Evolutionary conservation across 2,329 filamentous ascomycete genomes (phyloP).

Genomic region (Cytospora paraplurivora): DNA sequence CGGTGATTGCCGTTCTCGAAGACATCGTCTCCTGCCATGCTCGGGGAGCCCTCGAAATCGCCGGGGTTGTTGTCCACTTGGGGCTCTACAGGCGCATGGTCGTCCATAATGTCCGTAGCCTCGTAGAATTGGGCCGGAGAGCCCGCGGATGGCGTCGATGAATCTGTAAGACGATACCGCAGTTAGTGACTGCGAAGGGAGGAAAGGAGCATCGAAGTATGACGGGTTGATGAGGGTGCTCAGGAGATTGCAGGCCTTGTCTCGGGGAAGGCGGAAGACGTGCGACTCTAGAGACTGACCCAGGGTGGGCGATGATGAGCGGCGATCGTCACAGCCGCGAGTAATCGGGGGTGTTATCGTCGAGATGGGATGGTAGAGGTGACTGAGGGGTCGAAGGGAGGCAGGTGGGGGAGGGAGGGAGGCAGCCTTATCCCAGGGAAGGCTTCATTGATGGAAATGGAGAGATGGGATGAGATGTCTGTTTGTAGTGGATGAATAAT

Average conservation of each 20-base stretch:
- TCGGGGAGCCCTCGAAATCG: slow-evolving; percentile 51
- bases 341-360: slow-evolving; percentile 5
- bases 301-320: slow-evolving; percentile 17
- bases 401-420: slow-evolving; percentile 11
- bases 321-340: slow-evolving; percentile 4
- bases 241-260: slow-evolving; percentile 19
- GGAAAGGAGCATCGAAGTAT: slow-evolving; percentile 23
- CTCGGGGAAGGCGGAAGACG: slow-evolving; percentile 11
- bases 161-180: slow-evolving; percentile 42
- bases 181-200: slow-evolving; percentile 39
- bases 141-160: slow-evolving; percentile 49
- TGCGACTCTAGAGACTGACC: slow-evolving; percentile 18
- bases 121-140: slow-evolving; percentile 56
- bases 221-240: slow-evolving; percentile 15
- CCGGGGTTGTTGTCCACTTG: slow-evolving; percentile 52
- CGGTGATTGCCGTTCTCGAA: slow-evolving; percentile 32
- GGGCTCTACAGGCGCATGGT: slow-evolving; percentile 42
- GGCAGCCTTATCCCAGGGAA: slow-evolving; percentile 26
- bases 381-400: slow-evolving; percentile 9
- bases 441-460: slow-evolving; percentile 24
- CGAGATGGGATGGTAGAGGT: background rate
- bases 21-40: slow-evolving; percentile 42
- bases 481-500: background rate
- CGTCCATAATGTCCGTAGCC: slow-evolving; percentile 55
- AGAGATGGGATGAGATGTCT: background rate